Evolutionary conservation across 2,329 filamentous ascomycete species (phyloP), one percentile per base, ranked within the genome.

Genomic region (Colletotrichum sp.): DNA sequence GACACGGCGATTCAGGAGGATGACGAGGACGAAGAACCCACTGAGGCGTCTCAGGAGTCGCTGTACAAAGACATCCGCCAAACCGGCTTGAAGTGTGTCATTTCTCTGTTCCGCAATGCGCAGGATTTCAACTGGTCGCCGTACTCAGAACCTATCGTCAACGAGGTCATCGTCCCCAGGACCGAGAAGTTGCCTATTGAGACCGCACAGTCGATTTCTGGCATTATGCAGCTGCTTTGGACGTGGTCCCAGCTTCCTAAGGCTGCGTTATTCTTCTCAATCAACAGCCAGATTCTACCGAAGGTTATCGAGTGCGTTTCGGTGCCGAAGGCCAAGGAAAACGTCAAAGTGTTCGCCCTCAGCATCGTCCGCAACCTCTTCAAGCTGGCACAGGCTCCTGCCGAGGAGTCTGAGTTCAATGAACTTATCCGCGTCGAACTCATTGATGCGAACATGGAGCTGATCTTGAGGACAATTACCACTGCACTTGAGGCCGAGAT

Each of bases 151-250:
- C 84, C 90, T 1, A 93, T 99, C 68, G 91, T 97, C 69, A 87
- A 90, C 32, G 93, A 98, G 81, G 87, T 98, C 30, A 89, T 99
- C 62, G 92, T 91, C 68, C 95, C 95, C 21, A 91, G 95, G 78
- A 87, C 99, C 21, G 90, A 93, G 4, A 95, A 94, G 73, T 91
- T 99, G 70, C 92, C 96, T 0, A 88, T 91, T 7, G 97, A 99
- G 85, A 98, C 95, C 59, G 94, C 95, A 0, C 96, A 99, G 82
- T 95, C 95, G 16, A 89, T 98, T 9, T 99, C 97, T 4, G 95
- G 93, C 18, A 90, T 96, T 55, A 90, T 98, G 77, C 93, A 93
- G 77, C 88, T 99, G 7, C 92, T 99, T 77, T 92, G 92, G 5
- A 94, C 94, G 2, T 98, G 96, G 95, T 93, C 95, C 5, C 90